These are phyloP conservation scores for Boeremia lycopersici DNA, from an alignment of 2,329 filamentous ascomycete species.

Conservation along the genomic window DNA sequence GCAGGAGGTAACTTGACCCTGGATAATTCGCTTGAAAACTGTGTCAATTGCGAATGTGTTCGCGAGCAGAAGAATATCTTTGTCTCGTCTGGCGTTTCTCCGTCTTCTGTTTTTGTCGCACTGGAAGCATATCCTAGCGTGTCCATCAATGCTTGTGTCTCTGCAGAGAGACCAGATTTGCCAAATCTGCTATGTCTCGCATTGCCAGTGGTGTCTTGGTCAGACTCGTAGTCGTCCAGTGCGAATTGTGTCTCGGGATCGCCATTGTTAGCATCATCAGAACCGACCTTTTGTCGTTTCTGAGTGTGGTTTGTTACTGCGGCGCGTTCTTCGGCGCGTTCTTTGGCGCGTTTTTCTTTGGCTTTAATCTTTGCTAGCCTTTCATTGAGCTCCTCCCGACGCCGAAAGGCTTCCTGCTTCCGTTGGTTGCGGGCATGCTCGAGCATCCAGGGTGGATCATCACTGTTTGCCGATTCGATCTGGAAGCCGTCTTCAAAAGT, in stretches of 20 bases:
- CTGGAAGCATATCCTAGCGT: constrained; percentile 52
- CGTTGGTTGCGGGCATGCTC: constrained; percentile 75
- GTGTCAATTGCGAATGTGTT: constrained; percentile 88
- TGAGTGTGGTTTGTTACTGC: constrained; percentile 53
- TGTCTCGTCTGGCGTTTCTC: constrained; percentile 65
- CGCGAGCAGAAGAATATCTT: constrained; percentile 94
- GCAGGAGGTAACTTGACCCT: constrained; percentile 79
- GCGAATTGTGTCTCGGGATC: constrained; percentile 71
- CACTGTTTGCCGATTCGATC: constrained; percentile 57
- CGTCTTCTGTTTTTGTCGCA: constrained; percentile 53
- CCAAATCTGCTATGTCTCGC: constrained; percentile 30
- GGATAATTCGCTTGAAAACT: constrained; percentile 83
- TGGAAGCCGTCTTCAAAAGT: constrained; percentile 61
- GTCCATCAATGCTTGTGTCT: constrained; percentile 76
- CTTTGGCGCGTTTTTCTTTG: constrained; percentile 65
- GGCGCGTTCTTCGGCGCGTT: constrained; percentile 56
- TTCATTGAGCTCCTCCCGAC: constrained; percentile 75
- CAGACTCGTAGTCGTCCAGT: constrained; percentile 76
- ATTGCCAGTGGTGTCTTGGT: constrained; percentile 52
- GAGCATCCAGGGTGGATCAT: constrained; percentile 84
- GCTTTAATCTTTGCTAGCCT: constrained; percentile 67
- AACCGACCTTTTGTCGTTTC: constrained; percentile 50
- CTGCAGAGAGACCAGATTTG: constrained; percentile 67
- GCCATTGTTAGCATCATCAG: constrained; percentile 11
- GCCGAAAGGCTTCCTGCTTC: constrained; percentile 67